A percentile compares a stretch with the other conserved stretches of the same genome.
These are phyloP conservation scores for Barbarea vulgaris DNA, from an alignment of 345 rosid species.

Conservation along the genomic window DNA sequence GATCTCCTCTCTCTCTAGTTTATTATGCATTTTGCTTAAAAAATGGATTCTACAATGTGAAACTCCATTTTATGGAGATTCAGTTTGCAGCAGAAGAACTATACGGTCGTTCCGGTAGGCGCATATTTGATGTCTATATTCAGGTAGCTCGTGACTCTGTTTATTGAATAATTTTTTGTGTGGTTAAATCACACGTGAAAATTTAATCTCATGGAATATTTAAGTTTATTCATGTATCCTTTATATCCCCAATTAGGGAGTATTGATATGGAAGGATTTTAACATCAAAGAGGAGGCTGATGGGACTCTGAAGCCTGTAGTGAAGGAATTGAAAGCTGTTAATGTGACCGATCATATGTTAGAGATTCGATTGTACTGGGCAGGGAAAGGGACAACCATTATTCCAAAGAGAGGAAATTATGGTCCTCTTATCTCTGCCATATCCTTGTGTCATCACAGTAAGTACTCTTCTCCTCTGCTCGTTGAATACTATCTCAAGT, in stretches of 20 bases:
- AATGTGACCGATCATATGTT: slow-evolving; percentile 44
- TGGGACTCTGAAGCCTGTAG: slow-evolving; percentile 41
- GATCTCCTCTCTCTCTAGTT: slow-evolving; percentile 58
- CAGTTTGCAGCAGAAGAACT: slow-evolving; percentile 47
- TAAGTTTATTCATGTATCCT: neutral
- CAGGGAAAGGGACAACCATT: slow-evolving; percentile 50
- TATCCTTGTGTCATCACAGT: slow-evolving; percentile 53
- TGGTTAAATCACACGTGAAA: no score
- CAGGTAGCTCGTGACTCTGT: no score
- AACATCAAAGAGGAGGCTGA: slow-evolving; percentile 53
- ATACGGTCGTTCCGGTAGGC: slow-evolving; percentile 54
- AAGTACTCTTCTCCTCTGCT: slow-evolving; percentile 13
- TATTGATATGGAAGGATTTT: slow-evolving; percentile 46
- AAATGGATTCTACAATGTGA: slow-evolving; percentile 60
- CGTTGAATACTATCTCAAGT: no score
- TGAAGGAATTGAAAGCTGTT: slow-evolving; percentile 11
- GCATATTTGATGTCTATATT: slow-evolving; percentile 64
- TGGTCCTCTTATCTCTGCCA: slow-evolving; percentile 72
- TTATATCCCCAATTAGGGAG: slow-evolving; percentile 8
- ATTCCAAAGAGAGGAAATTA: slow-evolving; percentile 52
- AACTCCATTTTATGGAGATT: slow-evolving; percentile 69
- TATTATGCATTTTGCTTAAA: slow-evolving; percentile 63
- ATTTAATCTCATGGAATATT: no score
- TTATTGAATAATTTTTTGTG: no score
- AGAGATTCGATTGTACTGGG: slow-evolving; percentile 64